Evolutionary conservation across 495 filamentous ascomycete species (phyloP), one percentile per base, ranked within the genome.

Genomic region (Hyphodiscus hymeniophilus): DNA sequence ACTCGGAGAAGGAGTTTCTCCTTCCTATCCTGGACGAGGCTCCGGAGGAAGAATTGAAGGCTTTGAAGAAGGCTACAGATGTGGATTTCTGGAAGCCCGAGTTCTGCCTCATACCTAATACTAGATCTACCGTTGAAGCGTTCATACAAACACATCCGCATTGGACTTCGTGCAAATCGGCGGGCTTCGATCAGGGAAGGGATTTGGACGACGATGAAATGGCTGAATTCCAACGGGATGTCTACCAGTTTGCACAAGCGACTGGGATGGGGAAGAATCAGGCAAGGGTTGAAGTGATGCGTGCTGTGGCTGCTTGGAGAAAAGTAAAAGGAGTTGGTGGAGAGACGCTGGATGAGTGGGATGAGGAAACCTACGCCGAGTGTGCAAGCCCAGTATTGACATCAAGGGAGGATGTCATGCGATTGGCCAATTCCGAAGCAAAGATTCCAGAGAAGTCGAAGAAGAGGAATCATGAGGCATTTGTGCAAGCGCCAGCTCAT

Each of bases 201-300:
- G 42, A 30, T 7, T 26, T 8, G 18, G 28, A 30, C 10, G 40
- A 34, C 11, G 46, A 50, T 1, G 51, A 41, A 8, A 7, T 54
- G 7, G 17, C 12, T 3, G 44, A 50, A 6, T 63, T 56, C 32
- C 36, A 55, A 38, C 44, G 43, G 18, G 60, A 63, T 30, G 46
- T 63, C 1, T 55, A 62, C 26, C 57, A 52, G 16, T 58, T 52
- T 32, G 48, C 49, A 6, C 26, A 46, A 12, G 44, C 42, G 3
- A 21, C 59, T 7, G 57, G 59, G 11, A 44, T 62, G 46, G 36
- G 26, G 1, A 22, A 31, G n/a, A 7, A 22, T 5, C 21, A 43
- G 10, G 41, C 55, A 1, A 20, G 26, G 16, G 4, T 38, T 3
- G 51, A 50, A 28, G 50, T 42, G 2, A 20, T 18, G 26, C 17